Conservation (phyloP, 306 rosid species). For the Dalbergia oliveri region DNA sequence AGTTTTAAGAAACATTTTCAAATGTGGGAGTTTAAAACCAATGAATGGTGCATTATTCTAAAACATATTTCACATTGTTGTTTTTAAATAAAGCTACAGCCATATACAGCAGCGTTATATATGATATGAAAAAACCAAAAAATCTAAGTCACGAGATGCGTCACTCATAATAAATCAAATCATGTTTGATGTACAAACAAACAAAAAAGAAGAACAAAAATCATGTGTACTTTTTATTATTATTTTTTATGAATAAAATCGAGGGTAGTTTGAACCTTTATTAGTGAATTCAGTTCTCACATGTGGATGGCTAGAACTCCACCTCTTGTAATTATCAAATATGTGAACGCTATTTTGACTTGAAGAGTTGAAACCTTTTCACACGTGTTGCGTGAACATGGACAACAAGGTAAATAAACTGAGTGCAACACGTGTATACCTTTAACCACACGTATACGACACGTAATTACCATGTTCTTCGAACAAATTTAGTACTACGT, state of each 20-base stretch:
- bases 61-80: no score
- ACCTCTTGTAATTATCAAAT: not conserved
- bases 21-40: no score
- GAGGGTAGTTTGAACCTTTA: not conserved
- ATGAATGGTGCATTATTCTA: no score
- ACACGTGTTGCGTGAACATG: not conserved
- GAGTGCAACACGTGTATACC: slow-evolving; percentile 3
- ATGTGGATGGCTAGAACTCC: not conserved
- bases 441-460: not conserved
- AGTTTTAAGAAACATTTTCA: no score
- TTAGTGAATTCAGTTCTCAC: not conserved
- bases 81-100: no score
- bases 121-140: no score
- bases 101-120: no score
- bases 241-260: no score
- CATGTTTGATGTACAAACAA: no score
- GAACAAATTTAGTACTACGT: not conserved
- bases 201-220: no score
- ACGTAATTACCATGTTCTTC: slow-evolving; percentile 1
- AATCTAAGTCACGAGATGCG: no score
- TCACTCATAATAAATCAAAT: no score
- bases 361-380: not conserved
- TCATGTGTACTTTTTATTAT: not conserved
- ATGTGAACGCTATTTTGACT: not conserved
- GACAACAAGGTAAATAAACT: not conserved